phyloP scores from a whole-genome alignment of 768 basidiomycete species.

The Lactifluus pinguis region DNA sequence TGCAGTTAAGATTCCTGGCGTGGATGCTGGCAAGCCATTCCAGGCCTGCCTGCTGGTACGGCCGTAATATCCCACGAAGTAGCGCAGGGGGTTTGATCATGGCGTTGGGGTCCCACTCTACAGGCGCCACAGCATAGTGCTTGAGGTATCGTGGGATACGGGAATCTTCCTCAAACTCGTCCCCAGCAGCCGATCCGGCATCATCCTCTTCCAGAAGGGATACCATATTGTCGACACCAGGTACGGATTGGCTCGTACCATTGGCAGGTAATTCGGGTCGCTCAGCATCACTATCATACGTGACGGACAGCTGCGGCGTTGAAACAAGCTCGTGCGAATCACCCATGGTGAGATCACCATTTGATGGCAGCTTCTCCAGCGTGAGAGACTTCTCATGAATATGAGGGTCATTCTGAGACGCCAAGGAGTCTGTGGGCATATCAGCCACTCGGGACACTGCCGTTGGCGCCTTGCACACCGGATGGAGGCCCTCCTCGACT shows the following conservation, averaged over 20 bases:
- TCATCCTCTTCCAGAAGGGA: conserved; percentile 26
- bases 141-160: conserved; percentile 41
- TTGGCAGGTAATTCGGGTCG: background rate
- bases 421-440: background rate
- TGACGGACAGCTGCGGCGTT: background rate
- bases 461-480: background rate
- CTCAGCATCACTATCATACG: background rate
- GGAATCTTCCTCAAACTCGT: conserved; percentile 32
- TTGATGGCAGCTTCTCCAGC: background rate
- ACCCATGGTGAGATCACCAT: background rate
- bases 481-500: conserved; percentile 3
- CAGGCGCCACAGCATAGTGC: conserved; percentile 61
- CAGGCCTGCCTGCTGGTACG: conserved; percentile 87
- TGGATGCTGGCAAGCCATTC: conserved; percentile 93
- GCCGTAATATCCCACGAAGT: conserved; percentile 79
- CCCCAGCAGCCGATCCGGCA: conserved; percentile 28
- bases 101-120: conserved; percentile 53
- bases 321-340: background rate
- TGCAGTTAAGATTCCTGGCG: conserved; percentile 70
- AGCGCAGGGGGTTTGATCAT: conserved; percentile 61
- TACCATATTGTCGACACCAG: conserved; percentile 17
- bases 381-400: background rate
- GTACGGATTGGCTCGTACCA: background rate
- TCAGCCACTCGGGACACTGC: background rate
- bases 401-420: background rate